Percentiles rank a stretch among this genome's conserved stretches.
These are phyloP conservation scores for Diacronema lutheri DNA, from an alignment of 78 protist species.

Conservation along the genomic window DNA sequence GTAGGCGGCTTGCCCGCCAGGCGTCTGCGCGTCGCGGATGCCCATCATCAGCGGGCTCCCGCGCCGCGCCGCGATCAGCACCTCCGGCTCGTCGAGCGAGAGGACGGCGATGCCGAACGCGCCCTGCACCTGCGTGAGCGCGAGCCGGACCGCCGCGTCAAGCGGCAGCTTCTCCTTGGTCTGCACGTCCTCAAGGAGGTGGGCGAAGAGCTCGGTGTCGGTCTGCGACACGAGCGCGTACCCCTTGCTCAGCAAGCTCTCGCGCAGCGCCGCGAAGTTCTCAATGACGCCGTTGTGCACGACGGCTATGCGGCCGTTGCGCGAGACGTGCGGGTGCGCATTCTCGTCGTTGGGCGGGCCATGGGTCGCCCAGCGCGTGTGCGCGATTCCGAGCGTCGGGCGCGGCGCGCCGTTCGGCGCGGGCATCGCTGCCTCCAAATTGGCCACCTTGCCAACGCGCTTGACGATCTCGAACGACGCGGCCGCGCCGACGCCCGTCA, in stretches of 20 bases:
- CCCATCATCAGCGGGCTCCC: conserved; percentile 80
- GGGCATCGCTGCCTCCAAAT: too few species aligned
- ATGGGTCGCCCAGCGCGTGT: conserved; percentile 95
- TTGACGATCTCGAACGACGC: not conserved
- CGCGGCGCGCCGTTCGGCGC: not conserved
- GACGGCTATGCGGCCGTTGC: conserved; percentile 33
- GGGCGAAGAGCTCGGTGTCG: conserved; percentile 86
- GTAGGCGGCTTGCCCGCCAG: not conserved
- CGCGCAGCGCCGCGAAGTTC: conserved; percentile 56
- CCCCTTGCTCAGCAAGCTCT: conserved; percentile 46
- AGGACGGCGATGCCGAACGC: conserved; percentile 66
- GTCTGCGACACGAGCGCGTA: conserved; percentile 71
- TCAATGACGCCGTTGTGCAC: conserved; percentile 91
- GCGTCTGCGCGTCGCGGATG: not conserved
- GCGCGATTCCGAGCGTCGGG: conserved; percentile 73
- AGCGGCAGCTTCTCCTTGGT: conserved; percentile 36
- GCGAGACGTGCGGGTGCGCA: conserved; percentile 70
- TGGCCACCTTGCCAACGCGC: not conserved
- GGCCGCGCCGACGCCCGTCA: not conserved
- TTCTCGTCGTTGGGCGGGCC: conserved; percentile 62
- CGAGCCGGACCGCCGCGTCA: conserved; percentile 63
- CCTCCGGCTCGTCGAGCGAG: conserved; percentile 56
- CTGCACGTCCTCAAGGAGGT: conserved; percentile 22
- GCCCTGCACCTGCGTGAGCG: conserved; percentile 62
- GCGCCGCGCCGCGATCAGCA: conserved; percentile 52